A percentile compares a stretch with the other conserved stretches of the same genome.
Evolutionary conservation across 148 eudicot species (phyloP).

Genomic region (Amaranthus hypochondriacus): DNA sequence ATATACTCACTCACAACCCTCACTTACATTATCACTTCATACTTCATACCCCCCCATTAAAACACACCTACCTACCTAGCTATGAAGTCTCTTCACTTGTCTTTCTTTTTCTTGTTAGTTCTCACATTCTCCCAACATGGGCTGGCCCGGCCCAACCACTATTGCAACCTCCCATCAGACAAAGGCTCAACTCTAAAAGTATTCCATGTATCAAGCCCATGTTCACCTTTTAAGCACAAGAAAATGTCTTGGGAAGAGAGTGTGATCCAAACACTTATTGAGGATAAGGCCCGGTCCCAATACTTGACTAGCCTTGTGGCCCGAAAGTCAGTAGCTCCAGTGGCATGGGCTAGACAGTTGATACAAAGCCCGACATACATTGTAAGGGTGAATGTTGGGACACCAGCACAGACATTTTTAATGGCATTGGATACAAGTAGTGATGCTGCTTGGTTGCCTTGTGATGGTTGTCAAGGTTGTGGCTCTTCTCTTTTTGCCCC

Average conservation of each 20-base stretch:
- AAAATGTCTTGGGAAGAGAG: constrained; percentile 61
- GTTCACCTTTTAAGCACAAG: constrained; percentile 50
- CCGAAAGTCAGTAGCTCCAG: constrained; percentile 42
- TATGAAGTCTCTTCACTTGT: constrained; percentile 18
- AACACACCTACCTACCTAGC: background rate
- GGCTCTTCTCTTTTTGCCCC: constrained; percentile 37
- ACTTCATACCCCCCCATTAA: background rate
- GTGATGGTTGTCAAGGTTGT: constrained; percentile 69
- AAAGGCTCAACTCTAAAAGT: constrained; percentile 44
- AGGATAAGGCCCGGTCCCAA: constrained; percentile 53
- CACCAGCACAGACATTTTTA: constrained; percentile 59
- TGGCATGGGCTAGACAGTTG: constrained; percentile 59
- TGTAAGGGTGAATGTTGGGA: constrained; percentile 68
- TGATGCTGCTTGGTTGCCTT: constrained; percentile 84
- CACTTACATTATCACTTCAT: background rate
- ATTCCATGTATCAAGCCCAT: constrained; percentile 55
- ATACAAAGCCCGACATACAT: constrained; percentile 70
- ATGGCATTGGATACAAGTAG: constrained; percentile 84
- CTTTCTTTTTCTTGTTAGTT: constrained; percentile 19
- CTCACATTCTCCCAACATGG: constrained; percentile 27
- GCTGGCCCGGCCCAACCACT: constrained; percentile 11
- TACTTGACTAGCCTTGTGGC: constrained; percentile 64
- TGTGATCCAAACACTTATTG: constrained; percentile 45
- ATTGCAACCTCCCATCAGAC: constrained; percentile 26
- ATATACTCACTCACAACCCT: background rate